Evolutionary conservation across 2,329 filamentous ascomycete species (phyloP).

Genomic region (Aspergillus alliaceus): DNA sequence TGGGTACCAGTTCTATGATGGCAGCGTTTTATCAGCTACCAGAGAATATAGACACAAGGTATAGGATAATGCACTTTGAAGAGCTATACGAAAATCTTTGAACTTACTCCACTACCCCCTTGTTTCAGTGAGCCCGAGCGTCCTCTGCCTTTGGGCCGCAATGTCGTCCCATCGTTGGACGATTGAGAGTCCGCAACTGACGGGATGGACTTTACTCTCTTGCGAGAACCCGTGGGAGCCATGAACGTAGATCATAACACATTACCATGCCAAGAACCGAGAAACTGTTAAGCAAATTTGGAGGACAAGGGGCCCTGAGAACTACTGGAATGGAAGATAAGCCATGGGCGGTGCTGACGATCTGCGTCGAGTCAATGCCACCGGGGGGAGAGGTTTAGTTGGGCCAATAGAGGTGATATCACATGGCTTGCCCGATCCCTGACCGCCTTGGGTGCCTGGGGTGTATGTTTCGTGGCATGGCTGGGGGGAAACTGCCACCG

Average conservation of each 20-base stretch:
- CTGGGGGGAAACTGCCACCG: constrained; percentile 10
- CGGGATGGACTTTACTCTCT: constrained; percentile 44
- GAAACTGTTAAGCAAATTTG: not conserved
- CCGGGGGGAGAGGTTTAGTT: not conserved
- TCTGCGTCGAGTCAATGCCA: not conserved
- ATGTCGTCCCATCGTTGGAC: constrained; percentile 23
- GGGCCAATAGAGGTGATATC: constrained; percentile 26
- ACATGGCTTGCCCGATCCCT: constrained; percentile 25
- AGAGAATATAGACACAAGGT: not conserved
- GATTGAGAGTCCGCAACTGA: constrained; percentile 31
- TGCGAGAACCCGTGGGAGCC: constrained; percentile 44
- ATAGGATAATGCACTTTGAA: constrained; percentile 1
- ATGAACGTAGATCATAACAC: constrained; percentile 32
- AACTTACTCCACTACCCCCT: constrained; percentile 31
- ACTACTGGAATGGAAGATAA: constrained; percentile 5
- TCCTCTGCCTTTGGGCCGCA: constrained; percentile 18
- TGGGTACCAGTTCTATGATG: constrained; percentile 44
- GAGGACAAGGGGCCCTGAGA: constrained; percentile 8
- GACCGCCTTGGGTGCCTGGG: constrained; percentile 27
- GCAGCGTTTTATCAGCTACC: constrained; percentile 11
- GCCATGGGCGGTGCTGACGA: constrained; percentile 2
- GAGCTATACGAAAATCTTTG: not conserved
- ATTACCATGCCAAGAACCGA: constrained; percentile 28
- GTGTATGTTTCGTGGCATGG: too few species aligned
- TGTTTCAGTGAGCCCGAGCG: constrained; percentile 27